Evolutionary conservation across 441 rosid genomes (phyloP), one percentile per base, ranked within the genome.

Genomic region (Rhodomyrtus psidioides): DNA sequence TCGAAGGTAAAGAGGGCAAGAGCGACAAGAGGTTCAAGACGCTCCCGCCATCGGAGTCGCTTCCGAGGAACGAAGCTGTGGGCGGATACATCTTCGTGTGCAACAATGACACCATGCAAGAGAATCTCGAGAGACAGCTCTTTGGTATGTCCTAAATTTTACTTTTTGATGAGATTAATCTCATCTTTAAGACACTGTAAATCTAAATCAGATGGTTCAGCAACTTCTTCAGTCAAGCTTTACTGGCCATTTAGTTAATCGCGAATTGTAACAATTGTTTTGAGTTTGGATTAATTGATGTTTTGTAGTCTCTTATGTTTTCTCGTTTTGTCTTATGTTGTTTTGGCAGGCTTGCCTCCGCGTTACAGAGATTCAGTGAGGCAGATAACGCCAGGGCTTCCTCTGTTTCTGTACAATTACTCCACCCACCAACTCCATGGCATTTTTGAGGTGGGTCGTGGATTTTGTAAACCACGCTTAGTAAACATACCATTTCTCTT

Each of bases 341-440:
- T 84, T 83, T 83, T 65, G 79, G 53, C 62, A 94, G 98, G 99
- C 59, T 88, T 97, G 93, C 99, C 99, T 42, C 99, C 99, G 2
- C 91, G 99, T 62, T 97, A 97, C 91, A 90, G 98, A 55, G 99
- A 97, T 91, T 97, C 99, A 4, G 99, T 97, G 28, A 91, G 99
- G 87, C 94, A 96, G n/a, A 97, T 97, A 62, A 97, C 99, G 21
- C 99, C 99, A 1, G 99, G 99, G 1, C 91, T 97, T 88, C 99
- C 99, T 12, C 96, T 97, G 87, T 97, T 97, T 89, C 97, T 97
- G 39, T 97, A 97, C 91, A 97, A 97, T 92, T 97, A 97, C 91
- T 95, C 99, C 49, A 97, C 98, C 76, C 99, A 97, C 90, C 99
- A 97, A 83, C 99, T 97, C 84, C 98, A 96, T 89, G 99, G 99